Evolutionary conservation across 345 rosid genomes (phyloP), one percentile per base, ranked within the genome.

Genomic region (Adansonia digitata): DNA sequence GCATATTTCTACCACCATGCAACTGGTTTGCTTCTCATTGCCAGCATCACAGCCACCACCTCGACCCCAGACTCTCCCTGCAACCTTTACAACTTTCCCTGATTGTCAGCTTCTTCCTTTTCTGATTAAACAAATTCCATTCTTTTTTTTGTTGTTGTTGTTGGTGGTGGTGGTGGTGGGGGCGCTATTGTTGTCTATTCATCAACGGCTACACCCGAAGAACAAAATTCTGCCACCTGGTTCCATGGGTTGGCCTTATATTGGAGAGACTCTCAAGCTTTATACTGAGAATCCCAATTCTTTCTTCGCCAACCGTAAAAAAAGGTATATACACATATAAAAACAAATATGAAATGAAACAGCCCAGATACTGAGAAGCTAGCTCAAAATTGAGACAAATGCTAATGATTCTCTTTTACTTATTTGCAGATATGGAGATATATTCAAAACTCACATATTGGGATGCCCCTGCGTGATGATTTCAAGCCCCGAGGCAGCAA

Each of bases 381-480:
- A n/a, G n/a, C n/a, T n/a, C n/a, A n/a, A n/a, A n/a, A n/a, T n/a
- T n/a, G n/a, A n/a, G n/a, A n/a, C n/a, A n/a, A n/a, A n/a, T n/a
- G 35, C 51, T 43, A 7, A 66, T 48, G n/a, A 7, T 45, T 7
- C 5, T 9, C 12, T 11, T 20, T 1, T 56, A 15, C 56, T 29
- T 20, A 17, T 15, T 78, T 70, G 7, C 34, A 94, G 97, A 86
- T 85, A 90, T 39, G 98, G 98, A 13, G 88, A 91, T 27, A 85
- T 93, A 71, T 93, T 93, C 81, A 95, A 93, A 85, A 93, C 94
- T 14, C 94, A 91, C 82, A 88, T 95, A 79, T 52, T 95, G 82
- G 98, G 99, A 40, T 95, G 98, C 56, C 99, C 98, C 7, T 95
- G 99, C 75, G 97, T 95, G 84, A 91, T 95, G 97, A 86, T 95